Percentiles rank a stretch among this genome's conserved stretches.
These are phyloP conservation scores for Backusella morwellensis DNA, from an alignment of 192 early-diverging fungal species.

Conservation along the genomic window DNA sequence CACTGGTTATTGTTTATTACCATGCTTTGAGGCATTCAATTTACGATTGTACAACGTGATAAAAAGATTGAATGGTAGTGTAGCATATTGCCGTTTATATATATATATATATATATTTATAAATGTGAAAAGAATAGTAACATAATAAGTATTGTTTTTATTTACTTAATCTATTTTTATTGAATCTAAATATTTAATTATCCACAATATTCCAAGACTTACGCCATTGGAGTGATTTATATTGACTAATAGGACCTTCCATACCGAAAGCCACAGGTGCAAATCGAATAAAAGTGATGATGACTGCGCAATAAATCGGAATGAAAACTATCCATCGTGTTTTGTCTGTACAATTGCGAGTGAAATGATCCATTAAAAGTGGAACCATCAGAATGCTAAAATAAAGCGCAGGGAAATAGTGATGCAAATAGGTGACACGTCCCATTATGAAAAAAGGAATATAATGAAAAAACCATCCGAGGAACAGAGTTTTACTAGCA, in stretches of 20 bases:
- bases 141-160: background rate
- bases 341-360: slow-evolving; percentile 23
- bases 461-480: slow-evolving; percentile 94
- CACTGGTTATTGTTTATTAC: background rate
- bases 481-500: slow-evolving; percentile 64
- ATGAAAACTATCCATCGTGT: slow-evolving; percentile 33
- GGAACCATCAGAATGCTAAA: slow-evolving; percentile 83
- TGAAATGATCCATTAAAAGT: slow-evolving; percentile 76
- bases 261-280: slow-evolving; percentile 83
- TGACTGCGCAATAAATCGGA: slow-evolving; percentile 16
- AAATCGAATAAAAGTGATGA: slow-evolving; percentile 71
- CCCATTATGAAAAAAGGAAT: slow-evolving; percentile 95
- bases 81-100: background rate
- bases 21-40: background rate
- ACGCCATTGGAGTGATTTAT: slow-evolving; percentile 65
- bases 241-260: slow-evolving; percentile 57
- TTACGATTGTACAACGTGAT: background rate
- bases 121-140: background rate
- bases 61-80: background rate
- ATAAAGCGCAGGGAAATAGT: slow-evolving; percentile 95
- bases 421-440: slow-evolving; percentile 93
- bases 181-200: slow-evolving; percentile 30
- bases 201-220: slow-evolving; percentile 78
- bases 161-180: background rate
- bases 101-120: background rate